These are phyloP conservation scores for Penicillium sp. DNA, from an alignment of 2,329 filamentous ascomycete genomes.

Conservation along the genomic window DNA sequence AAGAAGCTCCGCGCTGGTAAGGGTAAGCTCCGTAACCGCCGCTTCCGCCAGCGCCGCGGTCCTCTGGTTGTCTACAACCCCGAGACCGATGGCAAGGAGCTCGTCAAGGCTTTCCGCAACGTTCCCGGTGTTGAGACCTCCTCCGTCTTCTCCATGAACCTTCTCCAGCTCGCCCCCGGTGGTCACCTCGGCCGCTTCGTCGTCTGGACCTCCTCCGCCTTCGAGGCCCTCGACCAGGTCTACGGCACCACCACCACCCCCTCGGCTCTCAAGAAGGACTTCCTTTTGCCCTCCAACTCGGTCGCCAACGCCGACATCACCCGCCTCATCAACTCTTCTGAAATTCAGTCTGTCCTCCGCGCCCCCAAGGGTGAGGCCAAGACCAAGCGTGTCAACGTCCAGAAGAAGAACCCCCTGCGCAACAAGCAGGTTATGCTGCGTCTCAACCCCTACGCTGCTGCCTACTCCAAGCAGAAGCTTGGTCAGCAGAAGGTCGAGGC, in stretches of 20 bases:
- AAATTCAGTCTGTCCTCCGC: constrained; percentile 94
- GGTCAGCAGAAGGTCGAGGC: constrained; percentile 66
- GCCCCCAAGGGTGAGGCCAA: constrained; percentile 84
- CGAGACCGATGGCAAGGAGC: constrained; percentile 89
- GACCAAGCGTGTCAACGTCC: constrained; percentile 85
- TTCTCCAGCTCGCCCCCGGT: constrained; percentile 97
- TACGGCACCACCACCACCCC: constrained; percentile 91
- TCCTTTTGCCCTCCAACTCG: constrained; percentile 88
- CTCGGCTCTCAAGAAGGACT: constrained; percentile 97
- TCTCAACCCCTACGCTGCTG: constrained; percentile 95
- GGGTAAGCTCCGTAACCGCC: constrained; percentile 96
- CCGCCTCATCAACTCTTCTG: constrained; percentile 98
- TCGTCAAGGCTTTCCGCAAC: constrained; percentile 96
- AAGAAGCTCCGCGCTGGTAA: constrained; percentile 98
- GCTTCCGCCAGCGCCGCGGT: constrained; percentile 95
- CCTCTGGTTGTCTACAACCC: constrained; percentile 98
- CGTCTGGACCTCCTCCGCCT: constrained; percentile 96
- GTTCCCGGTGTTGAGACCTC: constrained; percentile 96
- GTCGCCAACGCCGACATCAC: constrained; percentile 92
- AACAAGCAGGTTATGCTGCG: constrained; percentile 99
- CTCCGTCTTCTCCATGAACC: constrained; percentile 91
- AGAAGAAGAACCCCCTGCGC: constrained; percentile 99
- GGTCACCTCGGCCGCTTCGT: constrained; percentile 99
- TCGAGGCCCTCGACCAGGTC: constrained; percentile 93
- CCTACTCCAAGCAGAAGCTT: constrained; percentile 82